Evolutionary conservation across 1,284 basidiomycete genomes (phyloP), one percentile per base, ranked within the genome.

Genomic region (Rhodotorula sp.): DNA sequence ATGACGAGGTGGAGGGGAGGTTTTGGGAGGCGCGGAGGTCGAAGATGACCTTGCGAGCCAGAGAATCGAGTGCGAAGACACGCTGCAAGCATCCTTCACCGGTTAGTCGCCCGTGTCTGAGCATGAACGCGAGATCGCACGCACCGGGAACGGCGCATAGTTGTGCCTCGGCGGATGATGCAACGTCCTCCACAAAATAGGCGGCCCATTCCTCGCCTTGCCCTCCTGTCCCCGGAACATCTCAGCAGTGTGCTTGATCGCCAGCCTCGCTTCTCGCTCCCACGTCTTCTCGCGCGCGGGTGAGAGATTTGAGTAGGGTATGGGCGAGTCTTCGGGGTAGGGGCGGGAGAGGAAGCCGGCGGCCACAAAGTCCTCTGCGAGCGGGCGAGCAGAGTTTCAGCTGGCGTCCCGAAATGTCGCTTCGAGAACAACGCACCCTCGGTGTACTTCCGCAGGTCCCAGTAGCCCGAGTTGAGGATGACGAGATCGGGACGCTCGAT

Each of bases 131-230:
- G 4, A 22, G n/a, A 8, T 15, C 11, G 1, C 7, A 47, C 71
- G 44, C 15, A 74, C 73, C 5, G 71, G 71, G 44, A 67, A 75
- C 6, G 74, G 71, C 30, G 74, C 71, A 52, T 75, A 71, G 49
- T 75, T 75, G 57, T 75, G 74, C 51, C 71, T 51, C 48, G 73
- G 73, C 17, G 74, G 74, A 30, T 71, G 68, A 51, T 75, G 74
- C 57, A 75, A 36, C 27, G 67, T 67, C 39, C 74, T 57, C 74
- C 74, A 75, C 19, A 75, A 36, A n/a, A 75, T 32, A 7, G 67
- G 49, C 52, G 74, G 74, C 4, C 74, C 74, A 32, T 66, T 58
- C 53, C 48, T 56, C 11, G 67, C 54, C 20, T 34, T 56, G 11
- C 71, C 71, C 29, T 74, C 66, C 56, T 56, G 55, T 29, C 71